Evolutionary conservation across 2,329 filamentous ascomycete species (phyloP).

Genomic region (Verticillium dahliae): DNA sequence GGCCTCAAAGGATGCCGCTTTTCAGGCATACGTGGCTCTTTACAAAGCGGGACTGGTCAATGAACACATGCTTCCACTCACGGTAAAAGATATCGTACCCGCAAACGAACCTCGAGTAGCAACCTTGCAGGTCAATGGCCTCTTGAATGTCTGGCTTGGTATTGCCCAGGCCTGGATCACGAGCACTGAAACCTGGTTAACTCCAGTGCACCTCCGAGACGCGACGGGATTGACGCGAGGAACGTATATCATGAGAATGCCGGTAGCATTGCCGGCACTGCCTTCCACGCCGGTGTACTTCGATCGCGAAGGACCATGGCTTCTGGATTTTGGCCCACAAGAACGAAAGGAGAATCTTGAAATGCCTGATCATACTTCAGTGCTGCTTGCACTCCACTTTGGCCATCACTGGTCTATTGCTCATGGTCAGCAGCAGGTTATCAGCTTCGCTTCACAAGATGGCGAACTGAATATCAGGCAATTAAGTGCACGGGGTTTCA

Average conservation of each 20-base stretch:
- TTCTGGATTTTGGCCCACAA: constrained; percentile 20
- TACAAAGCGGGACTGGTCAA: constrained; percentile 68
- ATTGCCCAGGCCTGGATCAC: constrained; percentile 36
- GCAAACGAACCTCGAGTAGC: constrained; percentile 29
- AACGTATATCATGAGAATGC: constrained; percentile 36
- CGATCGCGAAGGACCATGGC: constrained; percentile 27
- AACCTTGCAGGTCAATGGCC: constrained; percentile 25
- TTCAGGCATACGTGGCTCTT: constrained; percentile 68
- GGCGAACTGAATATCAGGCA: constrained; percentile 18
- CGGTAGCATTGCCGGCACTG: constrained; percentile 30
- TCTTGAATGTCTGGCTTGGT: constrained; percentile 39
- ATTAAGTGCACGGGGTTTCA: constrained; percentile 22
- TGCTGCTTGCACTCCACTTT: constrained; percentile 40
- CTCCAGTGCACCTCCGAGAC: constrained; percentile 14
- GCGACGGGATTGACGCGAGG: constrained; percentile 20
- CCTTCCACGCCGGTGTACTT: constrained; percentile 32
- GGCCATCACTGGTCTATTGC: constrained; percentile 35
- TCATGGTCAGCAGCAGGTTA: constrained; percentile 29
- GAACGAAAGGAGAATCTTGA: constrained; percentile 11
- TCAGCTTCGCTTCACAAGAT: constrained; percentile 30
- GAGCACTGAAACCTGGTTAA: constrained; percentile 19
- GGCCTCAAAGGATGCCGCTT: constrained; percentile 75
- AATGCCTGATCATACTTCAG: constrained; percentile 34
- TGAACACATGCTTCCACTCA: constrained; percentile 66
- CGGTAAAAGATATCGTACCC: constrained; percentile 29